A percentile compares a stretch with the other conserved stretches of the same genome.
Conservation (phyloP, 2,329 filamentous ascomycete genomes). For the Tolypocladium pustulatum region DNA sequence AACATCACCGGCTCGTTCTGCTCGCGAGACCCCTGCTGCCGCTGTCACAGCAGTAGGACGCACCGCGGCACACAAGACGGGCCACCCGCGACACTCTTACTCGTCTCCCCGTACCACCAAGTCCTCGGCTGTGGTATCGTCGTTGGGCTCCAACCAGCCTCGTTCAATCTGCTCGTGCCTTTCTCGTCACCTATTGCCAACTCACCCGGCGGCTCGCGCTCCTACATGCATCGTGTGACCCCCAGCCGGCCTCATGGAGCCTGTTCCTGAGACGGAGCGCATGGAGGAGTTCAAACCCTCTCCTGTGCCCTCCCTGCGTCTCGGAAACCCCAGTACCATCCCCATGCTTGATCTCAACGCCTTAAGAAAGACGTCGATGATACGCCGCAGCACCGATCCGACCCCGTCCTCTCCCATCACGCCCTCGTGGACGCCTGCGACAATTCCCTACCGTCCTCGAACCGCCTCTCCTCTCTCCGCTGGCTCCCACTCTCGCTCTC, state of each 20-base stretch:
- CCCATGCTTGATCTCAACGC: slow-evolving; percentile 31
- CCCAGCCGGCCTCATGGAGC: slow-evolving; percentile 41
- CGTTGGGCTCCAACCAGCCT: neutral
- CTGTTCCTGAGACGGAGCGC: slow-evolving; percentile 57
- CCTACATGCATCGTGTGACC: slow-evolving; percentile 2
- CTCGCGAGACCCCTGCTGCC: neutral
- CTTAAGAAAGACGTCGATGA: slow-evolving; percentile 37
- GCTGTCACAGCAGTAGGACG: neutral
- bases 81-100: neutral
- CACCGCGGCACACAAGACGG: neutral
- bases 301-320: slow-evolving; percentile 42
- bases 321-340: slow-evolving; percentile 26
- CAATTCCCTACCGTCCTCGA: slow-evolving; percentile 49
- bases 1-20: neutral
- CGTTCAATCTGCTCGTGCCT: neutral
- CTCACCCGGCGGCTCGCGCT: neutral
- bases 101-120: neutral
- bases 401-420: slow-evolving; percentile 39
- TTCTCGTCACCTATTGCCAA: neutral
- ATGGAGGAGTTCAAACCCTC: slow-evolving; percentile 56
- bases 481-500: slow-evolving; percentile 42
- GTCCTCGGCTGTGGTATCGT: neutral
- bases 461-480: slow-evolving; percentile 51
- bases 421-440: slow-evolving; percentile 33
- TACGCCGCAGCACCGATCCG: slow-evolving; percentile 51